Conservation (phyloP, 2,329 filamentous ascomycete genomes). For the Cordyceps fumosorosea region DNA sequence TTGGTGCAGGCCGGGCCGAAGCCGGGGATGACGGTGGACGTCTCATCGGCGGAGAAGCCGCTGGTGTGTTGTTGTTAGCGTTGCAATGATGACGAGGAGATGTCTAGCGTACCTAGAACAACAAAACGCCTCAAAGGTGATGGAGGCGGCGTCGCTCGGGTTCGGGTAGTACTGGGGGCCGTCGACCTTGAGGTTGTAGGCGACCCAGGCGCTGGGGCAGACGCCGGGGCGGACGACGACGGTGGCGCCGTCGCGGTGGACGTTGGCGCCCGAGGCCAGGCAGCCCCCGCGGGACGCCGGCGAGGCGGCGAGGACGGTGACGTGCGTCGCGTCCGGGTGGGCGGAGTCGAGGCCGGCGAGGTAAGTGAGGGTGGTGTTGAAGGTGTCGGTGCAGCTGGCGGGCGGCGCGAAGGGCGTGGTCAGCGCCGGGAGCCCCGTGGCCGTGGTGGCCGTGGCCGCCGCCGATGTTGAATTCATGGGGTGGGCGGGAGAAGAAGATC, state of each 20-base stretch:
- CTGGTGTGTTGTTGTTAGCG: neutral
- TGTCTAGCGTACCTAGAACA: neutral
- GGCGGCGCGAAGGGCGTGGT: slow-evolving; percentile 1
- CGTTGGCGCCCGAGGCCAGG: neutral
- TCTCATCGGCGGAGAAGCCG: neutral
- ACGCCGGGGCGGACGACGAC: neutral
- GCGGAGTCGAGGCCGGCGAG: neutral
- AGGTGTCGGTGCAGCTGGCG: slow-evolving; percentile 1
- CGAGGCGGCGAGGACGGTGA: neutral
- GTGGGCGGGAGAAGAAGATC: neutral
- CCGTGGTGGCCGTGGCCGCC: neutral
- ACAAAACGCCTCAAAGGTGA: neutral
- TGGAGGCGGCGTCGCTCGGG: neutral
- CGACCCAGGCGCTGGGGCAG: neutral
- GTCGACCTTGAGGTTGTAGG: neutral
- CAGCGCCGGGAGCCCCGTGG: neutral
- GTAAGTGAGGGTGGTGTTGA: slow-evolving; percentile 1
- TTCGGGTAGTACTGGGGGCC: slow-evolving; percentile 4
- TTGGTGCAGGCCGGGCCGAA: slow-evolving; percentile 3
- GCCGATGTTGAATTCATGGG: slow-evolving; percentile 2
- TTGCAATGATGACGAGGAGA: neutral
- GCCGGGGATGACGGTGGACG: neutral
- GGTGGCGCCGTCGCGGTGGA: slow-evolving; percentile 3
- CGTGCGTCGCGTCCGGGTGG: neutral
- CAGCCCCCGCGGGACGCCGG: neutral